Evolutionary conservation across 176 grass and related monocot genomes (phyloP).

Genomic region (sorghum (Sorghum bicolor)): DNA sequence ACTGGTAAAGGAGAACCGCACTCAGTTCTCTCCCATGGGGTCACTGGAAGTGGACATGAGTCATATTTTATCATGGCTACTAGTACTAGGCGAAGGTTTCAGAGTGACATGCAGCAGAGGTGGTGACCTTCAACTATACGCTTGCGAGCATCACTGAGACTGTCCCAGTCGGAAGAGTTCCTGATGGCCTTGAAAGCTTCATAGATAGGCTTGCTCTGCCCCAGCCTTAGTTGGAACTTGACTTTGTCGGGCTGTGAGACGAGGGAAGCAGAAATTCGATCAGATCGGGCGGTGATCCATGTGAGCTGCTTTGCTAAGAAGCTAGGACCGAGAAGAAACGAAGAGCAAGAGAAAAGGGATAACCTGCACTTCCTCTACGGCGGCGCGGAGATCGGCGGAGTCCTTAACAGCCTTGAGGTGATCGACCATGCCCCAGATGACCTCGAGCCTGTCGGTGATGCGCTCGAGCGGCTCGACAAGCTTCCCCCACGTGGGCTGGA

Average conservation of each 20-base stretch:
- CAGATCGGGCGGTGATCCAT: slow-evolving; percentile 6
- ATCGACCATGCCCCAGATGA: slow-evolving; percentile 77
- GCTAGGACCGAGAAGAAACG: neutral
- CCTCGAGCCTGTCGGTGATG: slow-evolving; percentile 73
- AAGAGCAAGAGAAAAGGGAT: neutral
- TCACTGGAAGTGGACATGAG: neutral
- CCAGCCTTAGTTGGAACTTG: slow-evolving; percentile 77
- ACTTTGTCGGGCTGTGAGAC: slow-evolving; percentile 85
- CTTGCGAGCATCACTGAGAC: slow-evolving; percentile 72
- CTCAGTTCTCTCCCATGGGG: neutral
- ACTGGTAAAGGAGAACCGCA: neutral
- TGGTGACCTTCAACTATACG: slow-evolving; percentile 78
- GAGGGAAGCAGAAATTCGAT: neutral
- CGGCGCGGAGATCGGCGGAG: slow-evolving; percentile 69
- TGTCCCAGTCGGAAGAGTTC: slow-evolving; percentile 67
- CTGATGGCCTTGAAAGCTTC: slow-evolving; percentile 82
- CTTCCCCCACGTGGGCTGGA: slow-evolving; percentile 75
- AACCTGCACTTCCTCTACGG: slow-evolving; percentile 89
- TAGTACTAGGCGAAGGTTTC: neutral
- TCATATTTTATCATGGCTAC: neutral
- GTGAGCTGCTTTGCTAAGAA: neutral
- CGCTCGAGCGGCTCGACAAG: slow-evolving; percentile 91
- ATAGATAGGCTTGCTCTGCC: slow-evolving; percentile 90
- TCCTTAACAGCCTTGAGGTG: slow-evolving; percentile 97
- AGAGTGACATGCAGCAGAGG: neutral